phyloP scores from a whole-genome alignment of 805 yeast species.

The Ogataea ramenticola region DNA sequence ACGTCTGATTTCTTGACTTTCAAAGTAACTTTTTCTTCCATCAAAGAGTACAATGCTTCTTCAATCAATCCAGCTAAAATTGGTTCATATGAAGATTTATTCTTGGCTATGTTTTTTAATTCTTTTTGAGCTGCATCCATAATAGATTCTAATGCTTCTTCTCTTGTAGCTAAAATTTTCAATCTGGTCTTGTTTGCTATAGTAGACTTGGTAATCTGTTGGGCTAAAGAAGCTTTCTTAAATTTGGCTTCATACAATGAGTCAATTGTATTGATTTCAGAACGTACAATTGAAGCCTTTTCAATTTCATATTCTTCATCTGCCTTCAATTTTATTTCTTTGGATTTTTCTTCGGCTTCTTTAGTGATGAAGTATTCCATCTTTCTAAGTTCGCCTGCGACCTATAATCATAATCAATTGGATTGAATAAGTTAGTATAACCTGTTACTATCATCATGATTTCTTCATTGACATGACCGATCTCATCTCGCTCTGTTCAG shows the following conservation, averaged over 20 bases:
- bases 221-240: conserved; percentile 87
- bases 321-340: conserved; percentile 90
- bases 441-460: not conserved
- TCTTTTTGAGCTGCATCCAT: conserved; percentile 62
- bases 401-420: conserved; percentile 35
- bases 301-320: conserved; percentile 99
- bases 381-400: conserved; percentile 89
- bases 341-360: conserved; percentile 98
- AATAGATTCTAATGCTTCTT: conserved; percentile 66
- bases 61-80: conserved; percentile 72
- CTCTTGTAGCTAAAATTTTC: conserved; percentile 81
- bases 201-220: conserved; percentile 92
- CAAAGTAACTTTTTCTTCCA: conserved; percentile 63
- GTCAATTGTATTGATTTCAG: conserved; percentile 87
- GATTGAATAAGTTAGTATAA: not conserved
- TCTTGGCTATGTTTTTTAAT: conserved; percentile 50
- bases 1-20: conserved; percentile 64
- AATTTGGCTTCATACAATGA: conserved; percentile 68
- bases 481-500: too few relatives aligned
- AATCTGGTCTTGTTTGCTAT: conserved; percentile 93
- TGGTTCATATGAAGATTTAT: conserved; percentile 54
- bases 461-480: too few relatives aligned
- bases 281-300: conserved; percentile 89
- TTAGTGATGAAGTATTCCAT: conserved; percentile 98
- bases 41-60: conserved; percentile 64